phyloP scores from a whole-genome alignment of 306 rosid species.

The Gastrolobium villosum region DNA sequence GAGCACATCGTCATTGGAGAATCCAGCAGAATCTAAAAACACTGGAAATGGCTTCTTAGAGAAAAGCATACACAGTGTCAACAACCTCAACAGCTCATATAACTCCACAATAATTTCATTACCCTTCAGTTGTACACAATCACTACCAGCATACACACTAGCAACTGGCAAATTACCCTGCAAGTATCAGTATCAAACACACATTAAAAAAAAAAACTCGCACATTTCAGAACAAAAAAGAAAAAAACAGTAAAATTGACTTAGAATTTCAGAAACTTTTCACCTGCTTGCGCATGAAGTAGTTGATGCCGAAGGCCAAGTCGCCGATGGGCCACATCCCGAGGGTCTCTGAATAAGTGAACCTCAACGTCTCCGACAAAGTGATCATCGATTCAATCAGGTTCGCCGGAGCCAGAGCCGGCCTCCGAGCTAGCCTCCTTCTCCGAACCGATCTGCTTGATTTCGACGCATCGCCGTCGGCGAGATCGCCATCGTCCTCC shows the following conservation, averaged over 20 bases:
- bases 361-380: constrained; percentile 87
- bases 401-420: constrained; percentile 97
- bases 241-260: background rate
- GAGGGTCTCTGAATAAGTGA: constrained; percentile 86
- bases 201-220: background rate
- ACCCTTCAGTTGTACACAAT: constrained; percentile 77
- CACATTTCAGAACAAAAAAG: background rate
- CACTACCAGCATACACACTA: constrained; percentile 87
- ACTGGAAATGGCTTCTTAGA: constrained; percentile 95
- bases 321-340: constrained; percentile 99
- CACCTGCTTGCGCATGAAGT: constrained; percentile 93
- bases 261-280: background rate
- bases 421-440: constrained; percentile 77
- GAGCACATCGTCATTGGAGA: constrained; percentile 78
- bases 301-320: constrained; percentile 97
- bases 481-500: constrained; percentile 57
- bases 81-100: constrained; percentile 70
- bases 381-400: constrained; percentile 82
- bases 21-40: constrained; percentile 92
- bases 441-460: constrained; percentile 71
- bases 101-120: constrained; percentile 77
- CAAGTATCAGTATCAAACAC: constrained; percentile 37
- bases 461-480: constrained; percentile 60
- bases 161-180: constrained; percentile 94
- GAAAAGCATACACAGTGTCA: constrained; percentile 81